These are phyloP conservation scores for Amphirosellinia nigrospora DNA, from an alignment of 495 filamentous ascomycete genomes.

Conservation along the genomic window DNA sequence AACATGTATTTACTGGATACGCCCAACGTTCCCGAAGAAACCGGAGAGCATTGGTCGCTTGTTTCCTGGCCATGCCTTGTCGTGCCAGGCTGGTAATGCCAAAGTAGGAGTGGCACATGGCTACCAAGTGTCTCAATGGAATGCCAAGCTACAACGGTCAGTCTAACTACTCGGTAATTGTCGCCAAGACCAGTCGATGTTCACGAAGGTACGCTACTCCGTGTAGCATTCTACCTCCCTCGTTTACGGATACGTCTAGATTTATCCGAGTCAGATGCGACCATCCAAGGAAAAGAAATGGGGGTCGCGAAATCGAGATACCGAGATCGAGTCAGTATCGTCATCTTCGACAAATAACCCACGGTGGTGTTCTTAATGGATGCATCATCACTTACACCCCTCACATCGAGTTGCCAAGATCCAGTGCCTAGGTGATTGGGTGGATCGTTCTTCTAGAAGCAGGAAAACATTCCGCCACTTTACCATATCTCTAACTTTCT, in stretches of 20 bases:
- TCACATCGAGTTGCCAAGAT: neutral
- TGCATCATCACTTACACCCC: neutral
- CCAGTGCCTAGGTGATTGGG: neutral
- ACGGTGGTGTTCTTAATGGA: slow-evolving; percentile 8
- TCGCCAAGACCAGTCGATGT: slow-evolving; percentile 14
- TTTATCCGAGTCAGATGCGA: neutral
- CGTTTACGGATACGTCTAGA: neutral
- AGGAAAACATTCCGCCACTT: neutral
- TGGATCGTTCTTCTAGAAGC: slow-evolving; percentile 12
- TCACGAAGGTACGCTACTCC: slow-evolving; percentile 1
- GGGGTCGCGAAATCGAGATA: neutral
- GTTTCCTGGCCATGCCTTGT: neutral
- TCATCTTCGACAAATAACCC: slow-evolving; percentile 3
- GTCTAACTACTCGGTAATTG: slow-evolving; percentile 21
- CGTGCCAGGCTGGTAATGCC: neutral
- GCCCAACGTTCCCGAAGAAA: neutral
- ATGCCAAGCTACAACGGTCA: slow-evolving; percentile 5
- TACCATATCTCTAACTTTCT: neutral
- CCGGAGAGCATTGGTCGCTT: neutral
- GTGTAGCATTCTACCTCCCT: neutral
- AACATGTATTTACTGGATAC: slow-evolving; percentile 6
- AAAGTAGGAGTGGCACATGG: neutral
- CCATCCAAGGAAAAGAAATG: slow-evolving; percentile 4
- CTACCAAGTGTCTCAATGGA: neutral
- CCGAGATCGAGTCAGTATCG: neutral